phyloP scores from a whole-genome alignment of 306 rosid species.

The Echinosophora koreensis region DNA sequence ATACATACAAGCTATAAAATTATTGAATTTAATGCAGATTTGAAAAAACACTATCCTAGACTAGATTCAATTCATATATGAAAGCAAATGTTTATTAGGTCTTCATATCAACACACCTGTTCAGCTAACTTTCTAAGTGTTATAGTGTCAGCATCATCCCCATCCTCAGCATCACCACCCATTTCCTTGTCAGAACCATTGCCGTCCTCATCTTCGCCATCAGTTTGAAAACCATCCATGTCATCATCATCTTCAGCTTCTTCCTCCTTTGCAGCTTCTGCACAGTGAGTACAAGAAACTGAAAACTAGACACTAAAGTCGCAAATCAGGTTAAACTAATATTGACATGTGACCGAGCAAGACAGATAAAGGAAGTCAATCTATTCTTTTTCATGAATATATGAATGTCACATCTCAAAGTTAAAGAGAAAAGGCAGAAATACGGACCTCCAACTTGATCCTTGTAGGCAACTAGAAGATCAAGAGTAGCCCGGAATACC shows the following conservation, averaged over 20 bases:
- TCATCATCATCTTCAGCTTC: slow-evolving; percentile 93
- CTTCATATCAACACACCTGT: slow-evolving; percentile 61
- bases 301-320: slow-evolving; percentile 27
- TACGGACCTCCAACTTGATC: slow-evolving; percentile 90
- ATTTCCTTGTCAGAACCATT: slow-evolving; percentile 90
- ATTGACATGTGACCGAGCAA: not conserved
- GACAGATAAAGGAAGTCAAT: not conserved
- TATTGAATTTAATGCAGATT: not conserved
- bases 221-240: slow-evolving; percentile 94
- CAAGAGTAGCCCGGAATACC: slow-evolving; percentile 90
- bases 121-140: slow-evolving; percentile 87
- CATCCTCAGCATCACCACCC: slow-evolving; percentile 90
- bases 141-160: slow-evolving; percentile 81
- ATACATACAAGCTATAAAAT: not conserved
- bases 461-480: slow-evolving; percentile 87
- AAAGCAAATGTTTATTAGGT: slow-evolving; percentile 10
- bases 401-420: slow-evolving; percentile 13
- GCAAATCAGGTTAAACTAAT: not conserved
- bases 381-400: not conserved
- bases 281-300: slow-evolving; percentile 38
- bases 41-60: not conserved
- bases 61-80: not conserved
- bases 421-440: not conserved
- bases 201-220: slow-evolving; percentile 85
- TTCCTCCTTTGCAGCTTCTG: slow-evolving; percentile 90